phyloP scores from a whole-genome alignment of 768 basidiomycete species.

The Lentinus brumalis region DNA sequence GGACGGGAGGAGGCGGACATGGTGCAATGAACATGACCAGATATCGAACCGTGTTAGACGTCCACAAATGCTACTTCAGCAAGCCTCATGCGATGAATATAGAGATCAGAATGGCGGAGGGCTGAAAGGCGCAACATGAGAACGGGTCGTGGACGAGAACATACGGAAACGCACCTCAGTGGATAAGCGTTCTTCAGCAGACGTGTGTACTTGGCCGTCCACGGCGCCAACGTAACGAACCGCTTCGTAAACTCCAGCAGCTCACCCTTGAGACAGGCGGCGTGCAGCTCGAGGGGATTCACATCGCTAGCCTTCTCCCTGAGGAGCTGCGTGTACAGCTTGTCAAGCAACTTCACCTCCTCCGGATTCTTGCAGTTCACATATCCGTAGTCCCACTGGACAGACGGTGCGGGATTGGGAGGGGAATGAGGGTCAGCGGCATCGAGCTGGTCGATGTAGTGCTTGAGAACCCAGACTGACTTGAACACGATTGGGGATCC shows the following conservation, averaged over 20 bases:
- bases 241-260: constrained; percentile 31
- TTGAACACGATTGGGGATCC: constrained; percentile 18
- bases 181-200: constrained; percentile 36
- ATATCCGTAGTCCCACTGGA: constrained; percentile 36
- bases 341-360: constrained; percentile 27
- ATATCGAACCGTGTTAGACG: too few relatives aligned
- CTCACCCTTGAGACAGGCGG: constrained; percentile 36
- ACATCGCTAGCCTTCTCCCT: constrained; percentile 11
- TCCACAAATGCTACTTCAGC: too few relatives aligned
- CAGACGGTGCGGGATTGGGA: too few relatives aligned
- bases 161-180: not conserved
- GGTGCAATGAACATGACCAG: too few relatives aligned
- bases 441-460: constrained; percentile 23
- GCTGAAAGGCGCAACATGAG: too few relatives aligned
- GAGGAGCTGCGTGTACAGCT: constrained; percentile 38
- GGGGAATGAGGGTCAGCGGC: not conserved
- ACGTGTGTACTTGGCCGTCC: constrained; percentile 22
- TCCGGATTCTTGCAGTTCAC: constrained; percentile 32
- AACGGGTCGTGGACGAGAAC: too few relatives aligned
- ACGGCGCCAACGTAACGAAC: constrained; percentile 26
- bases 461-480: constrained; percentile 43
- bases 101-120: too few relatives aligned
- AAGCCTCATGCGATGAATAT: too few relatives aligned
- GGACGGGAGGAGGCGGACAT: too few relatives aligned
- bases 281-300: constrained; percentile 38